Evolutionary conservation across 2,329 filamentous ascomycete species (phyloP), one percentile per base, ranked within the genome.

Genomic region (Didymella pomorum): DNA sequence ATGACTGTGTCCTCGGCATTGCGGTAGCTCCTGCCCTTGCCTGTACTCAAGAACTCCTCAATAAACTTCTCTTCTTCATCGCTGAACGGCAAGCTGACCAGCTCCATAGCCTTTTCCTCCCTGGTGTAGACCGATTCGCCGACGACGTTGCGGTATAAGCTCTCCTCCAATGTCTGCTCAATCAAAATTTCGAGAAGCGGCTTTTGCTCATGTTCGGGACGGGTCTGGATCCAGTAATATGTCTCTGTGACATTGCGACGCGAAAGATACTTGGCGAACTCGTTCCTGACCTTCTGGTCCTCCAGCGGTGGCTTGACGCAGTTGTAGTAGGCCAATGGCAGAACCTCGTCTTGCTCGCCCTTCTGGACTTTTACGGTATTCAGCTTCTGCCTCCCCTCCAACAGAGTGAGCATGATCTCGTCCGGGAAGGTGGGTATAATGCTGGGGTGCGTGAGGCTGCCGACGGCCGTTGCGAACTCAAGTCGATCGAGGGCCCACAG

Each of bases 361-460:
- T 60, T 62, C 43, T 63, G 60, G 18, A 66, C 57, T 21, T 63
- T 60, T 28, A 69, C 52, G 20, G 60, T 63, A 44, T 56, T 64
- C 11, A 70, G 52, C 52, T 59, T 64, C n/a, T 68, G 60, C 21
- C 53, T 52, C 2, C 67, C 60, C 5, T 84, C 83, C 50, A 91
- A 86, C 4, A 95, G 84, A 4, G 84, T 83, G 25, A 84, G 84
- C 65, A 95, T 83, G 51, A 96, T 93, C 61, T 96, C 90, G 77
- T 95, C 91, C 56, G 90, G 85, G 70, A 95, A 96, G 52, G 92
- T 92, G 33, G 90, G 88, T 20, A 89, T 87, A 4, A 96, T 83
- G 1, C 89, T 91, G 0, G 92, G 92, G 68, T 95, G 89, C 4
- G 91, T 88, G 14, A 96, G 84, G 72, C 89, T 87, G 67, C 92